A percentile compares a stretch with the other conserved stretches of the same genome.
Conservation (phyloP, 1,284 basidiomycete genomes). For the Leccinum pachyderme region DNA sequence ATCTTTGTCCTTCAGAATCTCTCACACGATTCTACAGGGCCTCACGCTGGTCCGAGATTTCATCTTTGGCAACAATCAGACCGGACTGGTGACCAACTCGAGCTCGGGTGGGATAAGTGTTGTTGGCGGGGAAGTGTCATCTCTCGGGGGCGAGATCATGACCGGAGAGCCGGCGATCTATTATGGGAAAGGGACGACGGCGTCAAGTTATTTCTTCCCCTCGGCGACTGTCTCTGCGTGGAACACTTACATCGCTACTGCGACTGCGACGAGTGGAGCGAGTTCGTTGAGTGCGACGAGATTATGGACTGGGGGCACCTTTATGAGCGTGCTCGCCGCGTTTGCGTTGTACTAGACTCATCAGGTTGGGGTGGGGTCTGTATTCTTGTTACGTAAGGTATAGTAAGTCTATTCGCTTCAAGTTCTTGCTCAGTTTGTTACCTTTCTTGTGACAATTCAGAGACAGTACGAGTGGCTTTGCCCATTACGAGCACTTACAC, state of each 20-base stretch:
- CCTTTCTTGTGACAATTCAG: too few species aligned
- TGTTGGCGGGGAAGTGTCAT: conserved; percentile 51
- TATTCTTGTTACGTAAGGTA: too few species aligned
- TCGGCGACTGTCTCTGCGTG: conserved; percentile 55
- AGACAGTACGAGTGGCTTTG: too few species aligned
- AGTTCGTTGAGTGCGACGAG: neutral
- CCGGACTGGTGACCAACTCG: conserved; percentile 45
- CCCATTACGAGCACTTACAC: too few species aligned
- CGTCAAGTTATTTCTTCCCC: conserved; percentile 51
- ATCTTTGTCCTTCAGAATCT: neutral
- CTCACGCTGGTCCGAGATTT: conserved; percentile 56
- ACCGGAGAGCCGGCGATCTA: conserved; percentile 52
- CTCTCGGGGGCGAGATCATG: conserved; percentile 44
- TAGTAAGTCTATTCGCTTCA: too few species aligned
- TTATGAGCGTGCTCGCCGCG: neutral
- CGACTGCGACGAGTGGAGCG: neutral
- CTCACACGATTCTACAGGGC: conserved; percentile 37
- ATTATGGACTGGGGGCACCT: neutral
- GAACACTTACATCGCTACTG: conserved; percentile 42
- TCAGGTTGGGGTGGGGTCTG: neutral
- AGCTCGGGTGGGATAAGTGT: conserved; percentile 33
- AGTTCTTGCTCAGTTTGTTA: too few species aligned
- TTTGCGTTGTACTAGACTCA: neutral
- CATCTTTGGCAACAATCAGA: conserved; percentile 52
- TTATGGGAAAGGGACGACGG: conserved; percentile 45